phyloP scores from a whole-genome alignment of 2,329 filamentous ascomycete genomes.

The Beauveria medogensis region DNA sequence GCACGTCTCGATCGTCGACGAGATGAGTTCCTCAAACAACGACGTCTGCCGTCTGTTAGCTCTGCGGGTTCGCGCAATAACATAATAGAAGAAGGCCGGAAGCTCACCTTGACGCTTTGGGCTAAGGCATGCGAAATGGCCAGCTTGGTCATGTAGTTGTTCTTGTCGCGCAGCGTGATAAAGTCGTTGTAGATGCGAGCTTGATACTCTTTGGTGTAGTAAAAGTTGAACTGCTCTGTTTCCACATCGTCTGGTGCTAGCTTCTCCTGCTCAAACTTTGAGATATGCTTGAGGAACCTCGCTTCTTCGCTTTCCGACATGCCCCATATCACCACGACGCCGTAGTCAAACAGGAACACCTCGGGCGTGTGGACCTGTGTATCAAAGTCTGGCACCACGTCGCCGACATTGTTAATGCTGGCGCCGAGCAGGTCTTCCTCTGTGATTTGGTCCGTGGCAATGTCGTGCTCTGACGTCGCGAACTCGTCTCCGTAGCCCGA shows the following conservation, averaged over 20 bases:
- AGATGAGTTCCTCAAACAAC: conserved; percentile 90
- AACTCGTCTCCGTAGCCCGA: conserved; percentile 23
- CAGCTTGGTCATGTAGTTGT: conserved; percentile 96
- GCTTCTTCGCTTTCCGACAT: conserved; percentile 89
- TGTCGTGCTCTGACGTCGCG: conserved; percentile 18
- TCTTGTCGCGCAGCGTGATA: conserved; percentile 86
- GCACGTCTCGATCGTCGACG: conserved; percentile 85
- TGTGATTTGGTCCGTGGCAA: conserved; percentile 19
- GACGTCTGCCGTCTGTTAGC: conserved; percentile 54
- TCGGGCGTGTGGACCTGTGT: conserved; percentile 86
- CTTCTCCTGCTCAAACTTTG: conserved; percentile 90
- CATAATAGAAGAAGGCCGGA: background rate
- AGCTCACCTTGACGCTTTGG: conserved; percentile 78
- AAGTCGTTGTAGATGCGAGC: conserved; percentile 99
- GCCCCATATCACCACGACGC: conserved; percentile 96
- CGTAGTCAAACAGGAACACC: conserved; percentile 94
- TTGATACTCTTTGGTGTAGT: conserved; percentile 97
- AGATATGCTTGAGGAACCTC: conserved; percentile 84
- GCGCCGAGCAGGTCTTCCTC: conserved; percentile 29
- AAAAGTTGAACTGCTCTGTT: conserved; percentile 98
- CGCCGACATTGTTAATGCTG: conserved; percentile 25
- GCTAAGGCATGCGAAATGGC: conserved; percentile 93
- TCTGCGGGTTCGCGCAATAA: background rate
- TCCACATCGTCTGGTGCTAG: conserved; percentile 82
- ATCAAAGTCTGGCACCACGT: conserved; percentile 64